A percentile compares a stretch with the other conserved stretches of the same genome.
phyloP scores from a whole-genome alignment of 768 basidiomycete genomes.

The Pholiota microspora region DNA sequence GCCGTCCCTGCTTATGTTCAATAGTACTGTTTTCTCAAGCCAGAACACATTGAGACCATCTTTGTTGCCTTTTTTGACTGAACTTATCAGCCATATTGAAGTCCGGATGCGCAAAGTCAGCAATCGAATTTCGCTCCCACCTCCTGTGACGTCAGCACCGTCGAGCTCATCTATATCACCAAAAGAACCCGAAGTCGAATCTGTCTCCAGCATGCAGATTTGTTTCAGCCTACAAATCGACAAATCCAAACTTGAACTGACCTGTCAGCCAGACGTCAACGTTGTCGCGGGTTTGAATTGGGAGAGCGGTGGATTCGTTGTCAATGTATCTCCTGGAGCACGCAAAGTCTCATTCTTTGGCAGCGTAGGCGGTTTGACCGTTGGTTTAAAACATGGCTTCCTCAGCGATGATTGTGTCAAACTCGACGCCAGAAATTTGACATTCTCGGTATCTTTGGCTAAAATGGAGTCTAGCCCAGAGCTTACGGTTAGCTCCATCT shows the following conservation, averaged over 20 bases:
- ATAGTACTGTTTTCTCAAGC: constrained; percentile 86
- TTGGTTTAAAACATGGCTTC: constrained; percentile 83
- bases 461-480: constrained; percentile 40
- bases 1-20: constrained; percentile 73
- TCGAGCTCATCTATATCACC: constrained; percentile 11
- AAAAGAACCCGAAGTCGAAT: constrained; percentile 17
- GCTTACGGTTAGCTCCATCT: constrained; percentile 51
- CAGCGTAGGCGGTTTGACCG: constrained; percentile 75
- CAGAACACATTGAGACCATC: constrained; percentile 81
- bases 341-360: constrained; percentile 74
- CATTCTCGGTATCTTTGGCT: constrained; percentile 72
- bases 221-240: constrained; percentile 91
- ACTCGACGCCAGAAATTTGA: constrained; percentile 78
- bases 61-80: constrained; percentile 81
- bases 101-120: constrained; percentile 59
- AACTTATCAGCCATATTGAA: constrained; percentile 71
- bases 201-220: constrained; percentile 59
- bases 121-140: constrained; percentile 22
- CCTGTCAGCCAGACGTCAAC: constrained; percentile 89
- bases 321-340: constrained; percentile 74
- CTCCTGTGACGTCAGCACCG: constrained; percentile 6
- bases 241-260: constrained; percentile 80
- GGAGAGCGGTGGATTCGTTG: constrained; percentile 91
- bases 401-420: constrained; percentile 80
- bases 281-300: constrained; percentile 88